phyloP scores from a whole-genome alignment of 1,284 basidiomycete genomes.

The Ganoderma sinense region DNA sequence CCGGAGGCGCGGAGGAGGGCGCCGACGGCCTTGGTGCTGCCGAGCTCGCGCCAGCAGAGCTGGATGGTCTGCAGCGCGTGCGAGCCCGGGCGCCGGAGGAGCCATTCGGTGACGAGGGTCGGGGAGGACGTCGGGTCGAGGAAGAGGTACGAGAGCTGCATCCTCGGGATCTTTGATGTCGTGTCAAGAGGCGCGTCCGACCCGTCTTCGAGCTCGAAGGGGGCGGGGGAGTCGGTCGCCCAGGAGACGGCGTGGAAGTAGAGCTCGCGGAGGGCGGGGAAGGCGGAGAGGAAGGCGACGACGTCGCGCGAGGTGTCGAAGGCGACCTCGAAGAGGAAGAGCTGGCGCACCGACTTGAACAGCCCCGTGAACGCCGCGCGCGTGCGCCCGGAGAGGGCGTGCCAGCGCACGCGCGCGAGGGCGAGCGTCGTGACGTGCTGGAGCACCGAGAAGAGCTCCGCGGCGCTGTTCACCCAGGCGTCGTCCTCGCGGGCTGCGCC shows the following conservation, averaged over 20 bases:
- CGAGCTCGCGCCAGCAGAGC: slow-evolving; percentile 43
- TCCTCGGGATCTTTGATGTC: slow-evolving; percentile 25
- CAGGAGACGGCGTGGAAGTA: slow-evolving; percentile 45
- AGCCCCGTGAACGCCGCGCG: slow-evolving; percentile 33
- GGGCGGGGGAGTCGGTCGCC: slow-evolving; percentile 35
- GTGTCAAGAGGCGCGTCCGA: background rate
- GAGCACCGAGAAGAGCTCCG: slow-evolving; percentile 31
- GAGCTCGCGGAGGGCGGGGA: slow-evolving; percentile 39
- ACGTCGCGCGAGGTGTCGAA: slow-evolving; percentile 40
- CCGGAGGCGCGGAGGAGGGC: slow-evolving; percentile 40
- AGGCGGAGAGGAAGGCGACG: slow-evolving; percentile 38
- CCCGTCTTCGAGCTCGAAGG: slow-evolving; percentile 12
- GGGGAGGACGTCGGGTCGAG: slow-evolving; percentile 41
- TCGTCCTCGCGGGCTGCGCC: slow-evolving; percentile 37
- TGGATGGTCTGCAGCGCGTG: slow-evolving; percentile 40
- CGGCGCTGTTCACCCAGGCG: slow-evolving; percentile 37
- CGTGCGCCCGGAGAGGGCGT: slow-evolving; percentile 33
- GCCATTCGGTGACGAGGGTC: slow-evolving; percentile 42
- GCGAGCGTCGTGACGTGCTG: slow-evolving; percentile 35
- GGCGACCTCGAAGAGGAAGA: slow-evolving; percentile 42
- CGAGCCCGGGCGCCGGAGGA: slow-evolving; percentile 38
- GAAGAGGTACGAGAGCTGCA: slow-evolving; percentile 41
- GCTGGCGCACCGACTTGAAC: slow-evolving; percentile 34
- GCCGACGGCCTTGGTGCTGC: slow-evolving; percentile 38
- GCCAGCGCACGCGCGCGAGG: slow-evolving; percentile 39